Evolutionary conservation across 2,329 filamentous ascomycete genomes (phyloP), one percentile per base, ranked within the genome.

Genomic region (Elsinoe necatrix): DNA sequence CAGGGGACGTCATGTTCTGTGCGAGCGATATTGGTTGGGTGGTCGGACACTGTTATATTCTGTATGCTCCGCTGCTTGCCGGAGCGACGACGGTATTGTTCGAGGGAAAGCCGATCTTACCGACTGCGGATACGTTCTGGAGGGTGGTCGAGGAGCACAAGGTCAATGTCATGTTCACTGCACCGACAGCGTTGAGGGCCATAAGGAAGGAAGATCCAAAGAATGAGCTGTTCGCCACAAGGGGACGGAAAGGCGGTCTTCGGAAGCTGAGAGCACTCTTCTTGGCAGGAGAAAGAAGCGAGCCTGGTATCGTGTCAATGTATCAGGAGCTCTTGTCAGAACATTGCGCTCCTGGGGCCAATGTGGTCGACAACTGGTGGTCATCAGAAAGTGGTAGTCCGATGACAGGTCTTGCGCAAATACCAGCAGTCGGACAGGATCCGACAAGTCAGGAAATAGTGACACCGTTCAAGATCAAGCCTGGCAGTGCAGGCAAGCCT

Each of bases 1-100:
- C 89, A 0, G 88, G 89, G 0, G 89, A 95, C 67, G 88, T 95
- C 59, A 81, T 86, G 70, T 85, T 89, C 67, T 87, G 84, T 4
- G 85, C 86, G 1, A 89, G 85, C 12, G 91, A 97, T 66, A 92
- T 96, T 57, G 92, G 91, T 29, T 96, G 91, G 92, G 89, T 91
- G 0, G 88, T 93, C 0, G 88, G 88, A 2, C 83, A 90, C 67
- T 86, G 83, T 4, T 96, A 93, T 68, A 95, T 95, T 61, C 76
- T 95, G 11, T 96, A 96, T 66, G 91, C 83, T 3, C 91, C 91
- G 11, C 80, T 97, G 4, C 80, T 96, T 1, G 82, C 86, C 0
- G 91, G 91, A 4, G 90, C 91, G 1, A 85, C 90, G 1, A 95
- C 89, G 0, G 81, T 96, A 1, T 76, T 96, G 0, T 96, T 90